phyloP scores from a whole-genome alignment of 2,329 filamentous ascomycete species.

The Elsinoe australis region DNA sequence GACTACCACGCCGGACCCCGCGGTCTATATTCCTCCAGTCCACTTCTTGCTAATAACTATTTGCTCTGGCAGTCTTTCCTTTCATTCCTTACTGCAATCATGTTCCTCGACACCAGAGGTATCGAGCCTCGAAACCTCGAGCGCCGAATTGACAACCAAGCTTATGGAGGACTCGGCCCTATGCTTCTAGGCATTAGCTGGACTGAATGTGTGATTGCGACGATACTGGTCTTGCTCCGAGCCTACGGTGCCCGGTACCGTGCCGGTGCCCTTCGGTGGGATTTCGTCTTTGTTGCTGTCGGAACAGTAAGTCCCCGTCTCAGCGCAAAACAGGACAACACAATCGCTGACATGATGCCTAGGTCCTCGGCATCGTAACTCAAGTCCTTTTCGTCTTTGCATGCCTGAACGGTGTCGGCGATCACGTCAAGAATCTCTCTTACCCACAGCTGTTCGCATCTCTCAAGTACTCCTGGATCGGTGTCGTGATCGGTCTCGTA shows the following conservation, averaged over 20 bases:
- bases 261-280: neutral
- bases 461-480: slow-evolving; percentile 14
- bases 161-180: slow-evolving; percentile 6
- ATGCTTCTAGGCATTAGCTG: slow-evolving; percentile 11
- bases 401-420: slow-evolving; percentile 9
- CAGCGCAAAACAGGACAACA: too few relatives aligned
- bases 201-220: neutral
- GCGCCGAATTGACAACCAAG: slow-evolving; percentile 4
- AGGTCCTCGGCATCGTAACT: slow-evolving; percentile 5
- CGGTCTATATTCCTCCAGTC: neutral
- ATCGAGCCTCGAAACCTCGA: neutral
- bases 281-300: slow-evolving; percentile 12
- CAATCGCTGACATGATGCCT: too few relatives aligned
- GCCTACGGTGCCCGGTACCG: slow-evolving; percentile 6
- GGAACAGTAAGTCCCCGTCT: slow-evolving; percentile 14
- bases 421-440: neutral
- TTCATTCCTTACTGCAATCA: too few relatives aligned
- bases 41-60: neutral
- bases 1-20: too few relatives aligned
- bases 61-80: neutral
- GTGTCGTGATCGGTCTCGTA: slow-evolving; percentile 8
- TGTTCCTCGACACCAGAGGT: neutral
- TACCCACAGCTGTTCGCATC: slow-evolving; percentile 3
- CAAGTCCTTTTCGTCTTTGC: slow-evolving; percentile 15
- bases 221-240: slow-evolving; percentile 3